Percentiles rank a stretch among this genome's conserved stretches.
These are phyloP conservation scores for Exophiala lecanii-corni DNA, from an alignment of 2,329 filamentous ascomycete species.

Conservation along the genomic window DNA sequence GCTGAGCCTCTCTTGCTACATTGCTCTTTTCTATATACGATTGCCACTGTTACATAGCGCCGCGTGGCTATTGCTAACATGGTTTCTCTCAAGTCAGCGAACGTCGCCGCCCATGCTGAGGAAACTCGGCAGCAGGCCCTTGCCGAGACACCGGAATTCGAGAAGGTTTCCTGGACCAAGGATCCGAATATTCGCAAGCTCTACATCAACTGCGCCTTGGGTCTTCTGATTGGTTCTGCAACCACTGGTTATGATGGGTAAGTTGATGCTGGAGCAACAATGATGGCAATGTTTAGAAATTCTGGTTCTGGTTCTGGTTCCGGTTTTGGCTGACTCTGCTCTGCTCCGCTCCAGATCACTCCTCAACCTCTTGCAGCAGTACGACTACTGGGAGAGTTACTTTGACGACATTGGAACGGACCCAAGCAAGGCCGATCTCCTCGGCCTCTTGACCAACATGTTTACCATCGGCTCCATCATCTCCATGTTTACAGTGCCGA, in stretches of 20 bases:
- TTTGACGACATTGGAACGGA: constrained; percentile 45
- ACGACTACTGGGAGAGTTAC: constrained; percentile 58
- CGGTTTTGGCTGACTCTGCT: constrained; percentile 2
- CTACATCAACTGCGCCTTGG: constrained; percentile 49
- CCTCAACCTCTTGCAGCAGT: constrained; percentile 42
- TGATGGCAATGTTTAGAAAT: constrained; percentile 4
- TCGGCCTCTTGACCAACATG: constrained; percentile 60
- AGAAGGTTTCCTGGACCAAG: constrained; percentile 52
- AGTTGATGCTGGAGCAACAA: constrained; percentile 1
- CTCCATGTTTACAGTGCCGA: constrained; percentile 64
- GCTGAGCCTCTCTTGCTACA: constrained; percentile 8
- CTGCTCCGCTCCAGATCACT: constrained; percentile 11
- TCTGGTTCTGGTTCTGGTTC: too few species aligned
- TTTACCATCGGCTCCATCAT: constrained; percentile 69
- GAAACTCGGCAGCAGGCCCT: constrained; percentile 29
- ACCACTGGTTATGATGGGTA: constrained; percentile 56
- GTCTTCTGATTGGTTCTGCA: constrained; percentile 46
- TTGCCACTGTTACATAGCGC: constrained; percentile 10
- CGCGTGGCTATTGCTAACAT: constrained; percentile 9
- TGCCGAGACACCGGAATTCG: constrained; percentile 47
- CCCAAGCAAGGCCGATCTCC: constrained; percentile 34
- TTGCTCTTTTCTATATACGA: constrained; percentile 9
- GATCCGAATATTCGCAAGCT: constrained; percentile 54
- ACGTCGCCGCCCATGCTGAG: constrained; percentile 3
- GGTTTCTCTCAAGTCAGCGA: constrained; percentile 10